Conservation (phyloP, 1,284 basidiomycete species). For the Ustilago bromivora region DNA sequence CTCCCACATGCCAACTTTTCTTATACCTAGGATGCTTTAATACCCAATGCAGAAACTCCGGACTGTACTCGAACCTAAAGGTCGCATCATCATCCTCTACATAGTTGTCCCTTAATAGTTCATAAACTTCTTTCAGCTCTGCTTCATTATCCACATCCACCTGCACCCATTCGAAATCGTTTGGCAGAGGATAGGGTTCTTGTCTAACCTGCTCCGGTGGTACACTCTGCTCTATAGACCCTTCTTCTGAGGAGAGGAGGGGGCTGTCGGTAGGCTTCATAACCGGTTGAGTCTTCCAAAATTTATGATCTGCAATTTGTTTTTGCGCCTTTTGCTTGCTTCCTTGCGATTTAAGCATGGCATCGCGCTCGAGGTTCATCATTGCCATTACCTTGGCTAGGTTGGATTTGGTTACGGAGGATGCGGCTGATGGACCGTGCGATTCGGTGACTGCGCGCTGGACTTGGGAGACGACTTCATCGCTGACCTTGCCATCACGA, state of each 20-base stretch:
- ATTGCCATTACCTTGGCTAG: constrained; percentile 59
- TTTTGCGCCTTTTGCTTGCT: constrained; percentile 56
- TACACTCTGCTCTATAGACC: constrained; percentile 87
- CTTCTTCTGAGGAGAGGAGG: constrained; percentile 73
- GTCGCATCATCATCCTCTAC: constrained; percentile 96
- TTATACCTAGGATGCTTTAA: constrained; percentile 91
- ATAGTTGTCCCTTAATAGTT: constrained; percentile 91
- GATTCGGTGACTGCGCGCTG: constrained; percentile 46
- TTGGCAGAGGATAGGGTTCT: constrained; percentile 87
- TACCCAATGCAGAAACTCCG: constrained; percentile 96
- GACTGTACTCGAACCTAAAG: constrained; percentile 95
- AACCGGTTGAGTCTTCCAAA: constrained; percentile 77
- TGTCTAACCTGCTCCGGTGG: constrained; percentile 83
- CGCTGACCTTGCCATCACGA: constrained; percentile 40
- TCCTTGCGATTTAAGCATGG: constrained; percentile 57
- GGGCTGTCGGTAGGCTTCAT: constrained; percentile 77
- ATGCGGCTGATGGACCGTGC: constrained; percentile 55
- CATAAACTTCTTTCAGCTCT: constrained; percentile 90
- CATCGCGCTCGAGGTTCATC: constrained; percentile 60
- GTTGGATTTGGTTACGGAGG: constrained; percentile 51
- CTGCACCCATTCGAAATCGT: constrained; percentile 91
- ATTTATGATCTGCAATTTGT: constrained; percentile 65
- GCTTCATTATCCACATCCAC: constrained; percentile 82
- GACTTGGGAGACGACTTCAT: constrained; percentile 55
- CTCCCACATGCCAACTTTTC: constrained; percentile 95